These are phyloP conservation scores for Cryptococcus deneoformans DNA, from an alignment of 1,284 basidiomycete species.

Conservation along the genomic window DNA sequence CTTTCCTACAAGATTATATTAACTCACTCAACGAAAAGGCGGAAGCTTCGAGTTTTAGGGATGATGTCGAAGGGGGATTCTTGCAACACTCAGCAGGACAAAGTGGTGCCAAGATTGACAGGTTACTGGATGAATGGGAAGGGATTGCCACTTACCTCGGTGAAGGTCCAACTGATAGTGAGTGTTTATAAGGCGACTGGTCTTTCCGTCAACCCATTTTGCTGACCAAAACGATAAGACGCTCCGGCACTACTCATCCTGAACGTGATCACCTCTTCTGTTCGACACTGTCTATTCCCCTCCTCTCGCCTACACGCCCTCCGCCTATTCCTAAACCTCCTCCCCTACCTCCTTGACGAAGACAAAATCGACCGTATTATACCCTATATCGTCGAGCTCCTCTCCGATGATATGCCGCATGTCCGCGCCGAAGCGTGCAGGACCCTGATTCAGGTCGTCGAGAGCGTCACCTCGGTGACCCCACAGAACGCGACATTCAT, in stretches of 20 bases:
- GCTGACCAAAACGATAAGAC: conserved; percentile 52
- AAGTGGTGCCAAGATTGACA: conserved; percentile 39
- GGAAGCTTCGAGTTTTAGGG: conserved; percentile 1
- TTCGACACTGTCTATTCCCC: conserved; percentile 83
- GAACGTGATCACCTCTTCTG: conserved; percentile 82
- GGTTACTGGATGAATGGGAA: conserved; percentile 45
- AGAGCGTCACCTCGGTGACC: conserved; percentile 81
- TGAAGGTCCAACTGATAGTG: conserved; percentile 26
- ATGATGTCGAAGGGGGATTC: conserved; percentile 15
- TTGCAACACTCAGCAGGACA: conserved; percentile 21
- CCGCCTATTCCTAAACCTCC: conserved; percentile 82
- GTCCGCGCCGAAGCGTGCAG: conserved; percentile 78
- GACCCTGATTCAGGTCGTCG: conserved; percentile 77
- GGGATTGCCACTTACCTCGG: conserved; percentile 40
- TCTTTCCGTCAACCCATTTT: not conserved
- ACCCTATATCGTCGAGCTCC: conserved; percentile 83
- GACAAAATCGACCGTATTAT: conserved; percentile 92
- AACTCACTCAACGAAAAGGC: conserved; percentile 67
- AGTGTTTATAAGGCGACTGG: conserved; percentile 7
- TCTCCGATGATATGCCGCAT: conserved; percentile 77
- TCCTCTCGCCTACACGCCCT: conserved; percentile 82
- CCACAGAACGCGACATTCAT: conserved; percentile 82
- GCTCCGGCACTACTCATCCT: conserved; percentile 76
- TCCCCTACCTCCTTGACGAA: conserved; percentile 84
- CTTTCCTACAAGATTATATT: conserved; percentile 87